Evolutionary conservation across 2,329 filamentous ascomycete genomes (phyloP), one percentile per base, ranked within the genome.

Genomic region (Penicillium griseofulvum): DNA sequence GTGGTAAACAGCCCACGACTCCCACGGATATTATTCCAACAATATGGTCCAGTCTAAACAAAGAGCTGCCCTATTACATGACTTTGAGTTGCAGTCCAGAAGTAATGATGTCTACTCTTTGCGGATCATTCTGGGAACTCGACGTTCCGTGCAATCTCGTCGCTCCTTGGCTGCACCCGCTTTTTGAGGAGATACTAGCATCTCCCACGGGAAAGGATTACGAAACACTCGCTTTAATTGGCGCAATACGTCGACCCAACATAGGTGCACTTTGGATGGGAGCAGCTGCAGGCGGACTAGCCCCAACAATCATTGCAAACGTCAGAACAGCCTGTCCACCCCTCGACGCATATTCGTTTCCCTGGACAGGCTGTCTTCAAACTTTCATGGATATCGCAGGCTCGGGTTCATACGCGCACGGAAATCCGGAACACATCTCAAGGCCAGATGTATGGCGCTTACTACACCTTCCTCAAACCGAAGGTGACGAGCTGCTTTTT

Each of bases 101-200:
- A 33, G 28, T 53, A 5, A 50, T 65, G 24, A 56, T 59, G 9
- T 60, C 55, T 5, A 16, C 48, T n/a, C 38, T 58, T 1, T 61
- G 58, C 48, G 59, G 57, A 17, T 47, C 41, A 41, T 63, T 62
- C 24, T 62, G 59, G 57, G 57, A 60, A 45, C 50, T 36, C 4
- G 53, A 41, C 4, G 48, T 62, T 12, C 57, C 59, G 33, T 60
- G 61, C 41, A 63, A 62, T 28, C 38, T 65, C 1, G 61, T 57
- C n/a, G 55, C 42, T 26, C 42, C 48, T n/a, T 62, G 59, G 61
- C 34, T 65, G 31, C 56, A 65, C 52, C 59, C 59, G 1, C 46
- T 56, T 36, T 29, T 62, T 9, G 44, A 57, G 11, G 59, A 63
- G 37, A 34, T 53, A 14, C 45, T 43, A 11, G 22, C 12, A 16